phyloP scores from a whole-genome alignment of 1,284 basidiomycete species.

The Puccinia sorghi region DNA sequence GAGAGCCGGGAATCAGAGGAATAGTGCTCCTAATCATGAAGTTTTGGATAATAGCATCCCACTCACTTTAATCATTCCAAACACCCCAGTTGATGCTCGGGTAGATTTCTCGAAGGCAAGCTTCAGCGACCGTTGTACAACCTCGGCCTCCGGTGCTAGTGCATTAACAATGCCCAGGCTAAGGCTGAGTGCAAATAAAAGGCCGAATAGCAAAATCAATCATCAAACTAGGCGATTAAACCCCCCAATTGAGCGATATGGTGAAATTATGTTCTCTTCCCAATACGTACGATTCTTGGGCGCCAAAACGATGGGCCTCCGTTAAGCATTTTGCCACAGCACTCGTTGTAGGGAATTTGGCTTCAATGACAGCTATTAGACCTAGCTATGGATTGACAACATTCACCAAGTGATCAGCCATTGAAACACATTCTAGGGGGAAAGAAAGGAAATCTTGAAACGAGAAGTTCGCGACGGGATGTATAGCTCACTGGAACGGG shows the following conservation, averaged over 20 bases:
- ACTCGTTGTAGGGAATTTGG: slow-evolving; percentile 35
- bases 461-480: not conserved
- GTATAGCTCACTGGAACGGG: slow-evolving; percentile 20
- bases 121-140: slow-evolving; percentile 28
- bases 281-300: slow-evolving; percentile 33
- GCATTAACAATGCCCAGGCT: slow-evolving; percentile 27
- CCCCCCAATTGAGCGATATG: not conserved
- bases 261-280: not conserved
- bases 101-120: slow-evolving; percentile 31
- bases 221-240: not conserved
- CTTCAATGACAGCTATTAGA: slow-evolving; percentile 24
- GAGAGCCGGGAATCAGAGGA: not conserved
- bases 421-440: not conserved
- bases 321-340: slow-evolving; percentile 4
- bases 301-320: slow-evolving; percentile 37
- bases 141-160: slow-evolving; percentile 30
- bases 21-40: not conserved
- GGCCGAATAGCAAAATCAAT: not conserved
- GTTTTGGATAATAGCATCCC: not conserved
- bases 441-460: not conserved
- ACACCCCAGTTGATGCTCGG: slow-evolving; percentile 34
- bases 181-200: slow-evolving; percentile 4
- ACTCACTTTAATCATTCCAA: slow-evolving; percentile 45
- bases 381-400: slow-evolving; percentile 20
- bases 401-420: not conserved